Conservation (phyloP, 208 protist species). For the Tritrichomonas foetus region DNA sequence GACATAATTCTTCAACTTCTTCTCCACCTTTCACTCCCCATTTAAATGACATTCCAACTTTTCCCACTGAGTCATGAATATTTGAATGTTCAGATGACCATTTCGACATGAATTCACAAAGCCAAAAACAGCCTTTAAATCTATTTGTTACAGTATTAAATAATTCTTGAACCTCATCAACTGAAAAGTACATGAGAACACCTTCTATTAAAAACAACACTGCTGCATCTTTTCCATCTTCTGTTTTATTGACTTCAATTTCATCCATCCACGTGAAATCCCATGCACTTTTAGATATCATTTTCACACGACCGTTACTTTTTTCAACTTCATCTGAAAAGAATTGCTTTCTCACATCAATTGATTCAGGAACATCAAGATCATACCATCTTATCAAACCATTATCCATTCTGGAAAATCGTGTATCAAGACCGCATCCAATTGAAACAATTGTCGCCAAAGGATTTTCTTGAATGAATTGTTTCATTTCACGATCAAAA, state of each 20-base stretch:
- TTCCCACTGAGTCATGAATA: neutral
- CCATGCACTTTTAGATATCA: neutral
- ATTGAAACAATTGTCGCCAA: neutral
- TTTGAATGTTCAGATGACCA: neutral
- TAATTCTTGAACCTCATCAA: neutral
- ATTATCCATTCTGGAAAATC: neutral
- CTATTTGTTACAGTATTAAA: neutral
- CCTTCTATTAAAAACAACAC: neutral
- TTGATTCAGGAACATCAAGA: neutral
- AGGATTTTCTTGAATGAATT: neutral
- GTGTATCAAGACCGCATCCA: neutral
- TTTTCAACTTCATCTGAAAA: neutral
- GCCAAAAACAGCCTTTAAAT: neutral
- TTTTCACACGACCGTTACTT: neutral
- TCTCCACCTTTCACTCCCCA: neutral
- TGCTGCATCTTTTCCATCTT: neutral
- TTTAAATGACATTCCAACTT: neutral
- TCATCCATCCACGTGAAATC: neutral
- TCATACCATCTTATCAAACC: neutral
- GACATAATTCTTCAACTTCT: neutral
- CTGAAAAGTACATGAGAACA: neutral
- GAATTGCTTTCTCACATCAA: neutral
- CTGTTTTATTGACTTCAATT: too few relatives aligned
- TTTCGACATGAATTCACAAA: neutral
- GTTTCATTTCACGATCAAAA: neutral